These are phyloP conservation scores for Aspergillus viridinutans DNA, from an alignment of 2,329 filamentous ascomycete species.

Conservation along the genomic window DNA sequence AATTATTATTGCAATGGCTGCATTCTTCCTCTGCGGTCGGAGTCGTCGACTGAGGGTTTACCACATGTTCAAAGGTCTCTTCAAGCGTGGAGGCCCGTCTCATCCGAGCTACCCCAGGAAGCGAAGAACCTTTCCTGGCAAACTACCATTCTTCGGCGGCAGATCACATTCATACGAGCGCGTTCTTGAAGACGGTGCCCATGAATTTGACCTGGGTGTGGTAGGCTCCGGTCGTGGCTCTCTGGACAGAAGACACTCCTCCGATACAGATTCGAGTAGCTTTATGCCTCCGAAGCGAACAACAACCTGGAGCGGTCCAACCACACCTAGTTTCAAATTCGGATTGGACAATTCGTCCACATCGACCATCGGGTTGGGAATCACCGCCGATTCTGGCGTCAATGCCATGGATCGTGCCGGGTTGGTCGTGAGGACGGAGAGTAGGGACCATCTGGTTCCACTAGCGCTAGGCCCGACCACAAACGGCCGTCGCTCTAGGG, in stretches of 20 bases:
- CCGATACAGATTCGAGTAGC: conserved; percentile 52
- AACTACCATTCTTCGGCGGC: conserved; percentile 37
- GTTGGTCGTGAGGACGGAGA: conserved; percentile 77
- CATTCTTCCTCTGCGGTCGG: conserved; percentile 73
- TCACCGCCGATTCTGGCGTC: conserved; percentile 27
- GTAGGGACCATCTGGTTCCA: conserved; percentile 68
- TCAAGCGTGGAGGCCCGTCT: conserved; percentile 28
- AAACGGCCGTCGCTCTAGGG: conserved; percentile 41
- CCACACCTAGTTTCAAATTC: conserved; percentile 34
- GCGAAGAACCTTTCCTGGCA: conserved; percentile 62
- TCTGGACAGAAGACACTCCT: conserved; percentile 60
- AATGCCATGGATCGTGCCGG: conserved; percentile 61
- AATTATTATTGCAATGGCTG: conserved; percentile 63
- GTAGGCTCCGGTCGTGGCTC: conserved; percentile 50
- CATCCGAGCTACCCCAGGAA: conserved; percentile 31
- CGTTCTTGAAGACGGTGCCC: conserved; percentile 71
- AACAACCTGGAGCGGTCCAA: conserved; percentile 29
- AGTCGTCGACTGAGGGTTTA: conserved; percentile 65
- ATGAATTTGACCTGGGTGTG: conserved; percentile 74
- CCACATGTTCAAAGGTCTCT: conserved; percentile 46
- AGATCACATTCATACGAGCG: conserved; percentile 65
- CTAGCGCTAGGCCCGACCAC: conserved; percentile 49
- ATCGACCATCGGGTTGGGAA: conserved; percentile 34
- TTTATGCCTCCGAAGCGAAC: conserved; percentile 51
- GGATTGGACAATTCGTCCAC: conserved; percentile 39